Evolutionary conservation across 495 filamentous ascomycete species (phyloP), one percentile per base, ranked within the genome.

Genomic region (Evernia prunastri): DNA sequence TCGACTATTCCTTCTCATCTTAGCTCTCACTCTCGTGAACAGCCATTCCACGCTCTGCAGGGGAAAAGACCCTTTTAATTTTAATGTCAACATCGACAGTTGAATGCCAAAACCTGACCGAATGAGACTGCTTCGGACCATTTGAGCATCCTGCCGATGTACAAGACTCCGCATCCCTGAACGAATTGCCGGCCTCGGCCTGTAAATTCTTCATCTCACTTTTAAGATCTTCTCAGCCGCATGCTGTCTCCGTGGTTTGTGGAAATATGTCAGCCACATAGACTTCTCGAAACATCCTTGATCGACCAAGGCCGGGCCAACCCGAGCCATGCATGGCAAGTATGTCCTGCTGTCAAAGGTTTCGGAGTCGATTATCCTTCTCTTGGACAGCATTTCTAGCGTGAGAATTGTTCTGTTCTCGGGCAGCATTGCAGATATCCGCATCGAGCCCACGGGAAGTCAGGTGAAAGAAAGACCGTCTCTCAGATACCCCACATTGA

Each of bases 11-110:
- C 73, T 72, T 49, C 79, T 78, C 68, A 68, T 67, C 67, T 81
- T 80, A 47, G 73, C 63, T 59, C 70, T 63, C 11, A 76, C 68
- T 49, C 78, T 61, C 1, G 72, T 62, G 64, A 73, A 74, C 57
- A 81, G 60, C 68, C 72, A 81, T 33, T 74, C 69, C 23, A 77
- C 74, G 3, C 78, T 78, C 56, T 78, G 72, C 40, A 66, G 64
- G 10, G 76, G 78, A 25, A 80, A 59, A 45, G 72, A n/a, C 67
- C 58, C 79, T 80, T 72, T 80, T 80, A 3, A 80, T 67, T 33
- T 81, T 77, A 23, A 81, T 40, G 68, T 79, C 79, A 79, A 49
- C 27, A 67, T n/a, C n/a, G 11, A 69, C 56, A 3, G 66, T 71
- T 20, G 69, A 63, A 56, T 69, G 69, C 69, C 69, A 71, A 25